These are phyloP conservation scores for Fagopyrum tataricum DNA, from an alignment of 148 eudicot species.

Conservation along the genomic window DNA sequence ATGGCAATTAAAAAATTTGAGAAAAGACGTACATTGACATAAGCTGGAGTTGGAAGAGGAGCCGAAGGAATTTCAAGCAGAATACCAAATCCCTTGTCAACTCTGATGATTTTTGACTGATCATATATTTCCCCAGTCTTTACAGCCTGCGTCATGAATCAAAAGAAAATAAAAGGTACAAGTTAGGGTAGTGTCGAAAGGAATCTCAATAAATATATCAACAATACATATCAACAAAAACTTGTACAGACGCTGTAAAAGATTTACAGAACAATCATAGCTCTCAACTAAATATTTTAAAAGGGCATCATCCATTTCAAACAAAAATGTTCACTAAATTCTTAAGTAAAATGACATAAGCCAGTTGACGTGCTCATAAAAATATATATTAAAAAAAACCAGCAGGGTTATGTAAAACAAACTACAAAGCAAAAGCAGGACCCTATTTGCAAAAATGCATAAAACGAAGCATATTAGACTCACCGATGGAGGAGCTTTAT, in stretches of 20 bases:
- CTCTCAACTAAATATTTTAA: background rate
- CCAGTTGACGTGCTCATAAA: background rate
- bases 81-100: conserved; percentile 79
- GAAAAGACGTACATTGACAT: conserved; percentile 61
- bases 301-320: background rate
- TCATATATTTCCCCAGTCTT: conserved; percentile 78
- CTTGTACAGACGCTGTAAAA: background rate
- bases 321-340: background rate
- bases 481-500: conserved; percentile 83
- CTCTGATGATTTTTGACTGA: conserved; percentile 60
- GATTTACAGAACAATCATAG: background rate
- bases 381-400: background rate
- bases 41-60: conserved; percentile 80
- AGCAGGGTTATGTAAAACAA: background rate
- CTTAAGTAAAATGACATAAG: background rate
- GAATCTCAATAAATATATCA: background rate
- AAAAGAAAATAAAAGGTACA: background rate
- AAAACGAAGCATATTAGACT: conserved; percentile 26
- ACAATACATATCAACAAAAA: background rate
- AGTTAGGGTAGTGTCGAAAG: background rate
- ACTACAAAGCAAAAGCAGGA: background rate
- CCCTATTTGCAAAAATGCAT: background rate
- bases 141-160: conserved; percentile 41
- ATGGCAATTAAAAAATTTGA: conserved; percentile 2
- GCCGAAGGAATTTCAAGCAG: conserved; percentile 68